Evolutionary conservation across 495 filamentous ascomycete species (phyloP).

Genomic region (Haplographium delicatum): DNA sequence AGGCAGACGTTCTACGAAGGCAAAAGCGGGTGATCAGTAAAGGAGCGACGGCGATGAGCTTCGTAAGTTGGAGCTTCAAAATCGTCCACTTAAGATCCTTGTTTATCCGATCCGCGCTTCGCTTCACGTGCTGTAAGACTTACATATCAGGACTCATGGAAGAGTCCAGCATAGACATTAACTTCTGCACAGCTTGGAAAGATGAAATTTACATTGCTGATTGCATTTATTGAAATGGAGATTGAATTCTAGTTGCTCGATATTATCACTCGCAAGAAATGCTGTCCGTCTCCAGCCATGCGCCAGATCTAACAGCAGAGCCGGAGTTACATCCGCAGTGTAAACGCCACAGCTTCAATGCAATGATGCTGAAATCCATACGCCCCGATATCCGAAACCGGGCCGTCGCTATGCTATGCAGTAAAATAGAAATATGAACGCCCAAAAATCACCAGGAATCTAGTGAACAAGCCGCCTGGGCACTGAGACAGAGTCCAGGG

Average conservation of each 20-base stretch:
- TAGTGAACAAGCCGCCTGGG: too few relatives aligned
- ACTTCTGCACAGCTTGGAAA: too few relatives aligned
- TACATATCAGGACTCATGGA: too few relatives aligned
- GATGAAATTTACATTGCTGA: too few relatives aligned
- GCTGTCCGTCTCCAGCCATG: constrained; percentile 1
- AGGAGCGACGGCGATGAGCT: too few relatives aligned
- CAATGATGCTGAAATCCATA: constrained; percentile 8
- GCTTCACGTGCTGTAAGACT: background rate
- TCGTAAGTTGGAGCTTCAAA: background rate
- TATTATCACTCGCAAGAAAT: constrained; percentile 4
- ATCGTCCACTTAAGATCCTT: background rate
- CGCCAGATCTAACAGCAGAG: constrained; percentile 12
- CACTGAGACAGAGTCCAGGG: constrained; percentile 1
- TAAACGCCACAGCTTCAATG: constrained; percentile 12
- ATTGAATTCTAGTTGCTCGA: background rate
- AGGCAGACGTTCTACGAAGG: too few relatives aligned
- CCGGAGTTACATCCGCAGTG: background rate
- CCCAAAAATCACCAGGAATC: background rate
- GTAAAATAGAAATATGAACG: constrained; percentile 11
- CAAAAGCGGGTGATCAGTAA: too few relatives aligned
- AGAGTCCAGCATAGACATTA: too few relatives aligned
- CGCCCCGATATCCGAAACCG: constrained; percentile 6
- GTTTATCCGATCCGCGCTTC: background rate
- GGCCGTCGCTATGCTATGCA: constrained; percentile 19
- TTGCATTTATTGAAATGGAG: background rate